A percentile compares a stretch with the other conserved stretches of the same genome.
Conservation (phyloP, 2,329 filamentous ascomycete species). For the Orbilia blumenaviensis region DNA sequence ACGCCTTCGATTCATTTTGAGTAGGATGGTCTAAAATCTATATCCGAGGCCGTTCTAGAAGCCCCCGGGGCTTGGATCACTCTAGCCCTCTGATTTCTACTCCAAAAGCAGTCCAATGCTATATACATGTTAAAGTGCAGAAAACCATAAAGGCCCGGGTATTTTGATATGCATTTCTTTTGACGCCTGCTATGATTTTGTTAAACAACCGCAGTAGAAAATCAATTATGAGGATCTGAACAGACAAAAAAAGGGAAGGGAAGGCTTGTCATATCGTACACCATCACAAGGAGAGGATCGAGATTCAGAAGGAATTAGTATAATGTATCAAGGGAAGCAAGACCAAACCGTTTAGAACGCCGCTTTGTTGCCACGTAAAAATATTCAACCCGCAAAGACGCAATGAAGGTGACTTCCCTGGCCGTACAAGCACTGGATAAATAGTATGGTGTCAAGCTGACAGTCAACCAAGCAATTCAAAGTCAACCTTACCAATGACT, state of each 20-base stretch:
- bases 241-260: neutral
- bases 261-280: slow-evolving; percentile 4
- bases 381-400: neutral
- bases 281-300: neutral
- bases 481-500: slow-evolving; percentile 21
- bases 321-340: neutral
- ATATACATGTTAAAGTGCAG: neutral
- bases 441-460: neutral
- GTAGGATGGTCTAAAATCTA: neutral
- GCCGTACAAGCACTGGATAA: neutral
- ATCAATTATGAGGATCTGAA: no score
- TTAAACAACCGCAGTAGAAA: no score
- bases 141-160: neutral
- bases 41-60: neutral
- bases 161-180: slow-evolving; percentile 21
- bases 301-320: neutral
- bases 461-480: slow-evolving; percentile 16
- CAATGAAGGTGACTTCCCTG: neutral
- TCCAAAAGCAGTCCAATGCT: neutral
- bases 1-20: neutral
- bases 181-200: neutral
- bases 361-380: neutral
- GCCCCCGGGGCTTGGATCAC: neutral
- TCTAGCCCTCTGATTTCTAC: neutral
- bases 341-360: neutral